Base-by-base conservation (phyloP, 2,329 filamentous ascomycete genomes). In the Thermochaetoides dissita region DNA sequence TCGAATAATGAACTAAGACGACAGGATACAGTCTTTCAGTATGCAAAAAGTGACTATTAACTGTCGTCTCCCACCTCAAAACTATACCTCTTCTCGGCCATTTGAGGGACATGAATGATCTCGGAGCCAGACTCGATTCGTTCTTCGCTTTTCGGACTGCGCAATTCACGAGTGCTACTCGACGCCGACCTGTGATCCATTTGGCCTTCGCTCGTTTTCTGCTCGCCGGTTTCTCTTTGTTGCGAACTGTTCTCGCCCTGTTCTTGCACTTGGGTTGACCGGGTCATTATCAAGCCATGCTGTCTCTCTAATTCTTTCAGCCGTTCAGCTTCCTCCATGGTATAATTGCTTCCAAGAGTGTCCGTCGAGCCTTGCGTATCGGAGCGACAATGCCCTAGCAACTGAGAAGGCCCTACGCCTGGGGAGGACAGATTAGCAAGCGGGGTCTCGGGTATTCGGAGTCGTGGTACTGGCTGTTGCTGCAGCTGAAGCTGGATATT, bases 301-400 rank as follows among this genome's bases (percentile, higher is more conserved):
- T 57, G 55, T 8, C 51, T 48, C 8, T 53, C 50, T 34, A 58
- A 42, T 40, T 57, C 57, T 33, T 55, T 53, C 9, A 57, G 50
- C 6, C 34, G 45, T 9, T 39, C 38, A 45, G 69, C 67, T 46
- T 76, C 69, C 24, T 75, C 67, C 8, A 72, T 65, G 0, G 72
- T 76, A 49, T 65, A 76, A 44, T 76, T 73, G 53, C 72, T 76
- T 12, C 72, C 71, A 7, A 76, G 54, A 2, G 70, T 75, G 43
- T 67, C 64, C 30, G 57, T 58, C 6, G 56, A 59, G 7, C 51
- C 48, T 30, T 56, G 55, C 1, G 48, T 45, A 6, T 43, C 39
- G 3, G 45, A 48, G 10, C 46, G 42, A 6, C 47, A 48, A 37
- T 46, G 52, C 3, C 46, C 39, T 3, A 46, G 41, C 36, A 41